Percentiles rank a stretch among this genome's conserved stretches.
phyloP scores from a whole-genome alignment of 371 early-diverging fungal species.

The Entomophthora muscae region DNA sequence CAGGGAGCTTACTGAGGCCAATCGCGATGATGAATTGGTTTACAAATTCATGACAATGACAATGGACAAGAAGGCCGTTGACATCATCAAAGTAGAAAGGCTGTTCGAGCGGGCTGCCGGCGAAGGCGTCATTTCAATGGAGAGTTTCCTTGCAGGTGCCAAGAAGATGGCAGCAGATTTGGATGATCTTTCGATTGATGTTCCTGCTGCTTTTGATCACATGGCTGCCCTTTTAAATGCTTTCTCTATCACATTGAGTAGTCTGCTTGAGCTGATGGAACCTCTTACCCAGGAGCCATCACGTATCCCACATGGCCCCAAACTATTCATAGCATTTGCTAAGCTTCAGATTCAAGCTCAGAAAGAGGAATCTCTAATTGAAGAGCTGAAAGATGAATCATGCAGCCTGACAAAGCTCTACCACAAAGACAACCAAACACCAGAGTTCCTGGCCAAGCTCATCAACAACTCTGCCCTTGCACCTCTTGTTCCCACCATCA shows the following conservation, averaged over 20 bases:
- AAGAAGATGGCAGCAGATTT: conserved; percentile 41
- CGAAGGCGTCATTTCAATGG: conserved; percentile 20
- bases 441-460: neutral
- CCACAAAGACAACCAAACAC: neutral
- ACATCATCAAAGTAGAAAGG: conserved; percentile 29
- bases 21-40: conserved; percentile 27
- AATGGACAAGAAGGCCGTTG: conserved; percentile 35
- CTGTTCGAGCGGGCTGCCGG: conserved; percentile 27
- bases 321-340: neutral
- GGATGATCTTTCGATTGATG: conserved; percentile 64
- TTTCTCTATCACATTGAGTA: neutral
- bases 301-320: neutral
- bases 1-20: conserved; percentile 39
- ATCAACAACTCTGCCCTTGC: neutral
- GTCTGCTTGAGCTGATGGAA: neutral
- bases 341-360: neutral
- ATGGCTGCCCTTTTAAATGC: conserved; percentile 27
- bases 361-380: neutral
- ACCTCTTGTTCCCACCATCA: neutral
- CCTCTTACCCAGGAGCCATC: neutral
- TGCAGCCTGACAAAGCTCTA: neutral
- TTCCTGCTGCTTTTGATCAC: conserved; percentile 51
- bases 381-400: neutral
- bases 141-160: conserved; percentile 23
- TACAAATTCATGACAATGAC: conserved; percentile 24